Evolutionary conservation across 257 asterid genomes (phyloP), one percentile per base, ranked within the genome.

Genomic region (Primulina eburnea): DNA sequence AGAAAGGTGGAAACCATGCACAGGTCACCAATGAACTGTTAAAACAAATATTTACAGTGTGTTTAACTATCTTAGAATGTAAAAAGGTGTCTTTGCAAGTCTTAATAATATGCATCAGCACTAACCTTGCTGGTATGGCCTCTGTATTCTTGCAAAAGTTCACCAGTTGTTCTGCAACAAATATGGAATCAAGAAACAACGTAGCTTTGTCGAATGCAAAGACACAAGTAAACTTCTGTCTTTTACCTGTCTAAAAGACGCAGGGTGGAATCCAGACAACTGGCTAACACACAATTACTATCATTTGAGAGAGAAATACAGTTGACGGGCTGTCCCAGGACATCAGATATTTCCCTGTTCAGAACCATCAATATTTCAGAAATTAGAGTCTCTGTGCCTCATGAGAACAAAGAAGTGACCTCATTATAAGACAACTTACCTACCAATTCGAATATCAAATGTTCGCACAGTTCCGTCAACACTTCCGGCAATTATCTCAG

Each of bases 381-480:
- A 57, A 66, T 30, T 43, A 64, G 62, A 32, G 37, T 57, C 50
- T 53, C 24, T 33, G 3, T 18, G 62, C 47, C 8, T 47, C 4
- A 26, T 0, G 34, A 29, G 34, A 8, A 29, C 33, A 67, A 16
- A 26, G 21, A 66, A 57, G 57, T 30, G 34, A 55, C 58, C 21
- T 64, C 63, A 70, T 58, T 18, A 8, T 67, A 50, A 78, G 62
- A 73, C 60, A 71, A 85, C 97, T 29, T 92, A 92, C 98, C 97
- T 85, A 81, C 98, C 98, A 37, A 85, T 85, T 69, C 98, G 86
- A 73, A 92, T 88, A 79, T 92, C 98, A 83, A 92, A 90, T 69
- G 98, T 92, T 52, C 95, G 88, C 82, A 90, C 94, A 70, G 97
- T 88, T 78, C 98, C 98, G 78, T 92, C 98, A 37, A 92, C 98